Base-by-base conservation (phyloP, 352 stramenopile genomes). In the Globisporangium nodosum region DNA sequence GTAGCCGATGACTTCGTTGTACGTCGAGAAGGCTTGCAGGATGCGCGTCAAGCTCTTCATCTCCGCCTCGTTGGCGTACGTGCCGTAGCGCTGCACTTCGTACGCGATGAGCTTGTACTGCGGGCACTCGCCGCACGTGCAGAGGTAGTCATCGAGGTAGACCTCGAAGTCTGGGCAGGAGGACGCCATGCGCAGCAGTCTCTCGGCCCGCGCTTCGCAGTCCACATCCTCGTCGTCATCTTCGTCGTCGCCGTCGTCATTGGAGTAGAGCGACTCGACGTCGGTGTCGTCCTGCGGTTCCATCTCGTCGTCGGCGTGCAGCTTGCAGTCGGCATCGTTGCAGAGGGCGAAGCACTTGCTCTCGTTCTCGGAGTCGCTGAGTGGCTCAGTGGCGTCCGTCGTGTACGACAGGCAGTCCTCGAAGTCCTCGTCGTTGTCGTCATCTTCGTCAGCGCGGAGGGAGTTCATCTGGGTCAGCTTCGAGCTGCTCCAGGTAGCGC, bases 11-110 rank as follows among this genome's bases (percentile, higher is more conserved):
- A 74, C 67, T 68, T 90, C 79, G 54, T 87, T 89, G 66, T 88
- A 88, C 2, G 78, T 88, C 9, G 77, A 86, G 59, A 83, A 92
- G 0, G 79, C 78, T 52, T 87, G 79, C 31, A 92, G 56, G 3
- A 90, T 61, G 57, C 76, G 72, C 5, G 54, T 77, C 24, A 84
- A 68, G 24, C 73, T 84, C 6, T 61, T 51, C 24, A 64, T 67
- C 43, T 81, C 65, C 15, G 62, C 49, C 8, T 65, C 54, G 18
- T 57, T 69, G n/a, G 48, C 59, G 39, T 76, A 78, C n/a, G 61
- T 64, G 54, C 55, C 68, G 24, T 54, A 65, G 2, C 50, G 40
- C 12, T 62, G 53, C 30, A 90, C 76, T 35, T 90, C 75, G 20
- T 59, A 52, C 3, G 56, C 71, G 49, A 92, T 89, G 33, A 49